Evolutionary conservation across 129 eudicot species (phyloP).

Genomic region (Artemisia tridentata): DNA sequence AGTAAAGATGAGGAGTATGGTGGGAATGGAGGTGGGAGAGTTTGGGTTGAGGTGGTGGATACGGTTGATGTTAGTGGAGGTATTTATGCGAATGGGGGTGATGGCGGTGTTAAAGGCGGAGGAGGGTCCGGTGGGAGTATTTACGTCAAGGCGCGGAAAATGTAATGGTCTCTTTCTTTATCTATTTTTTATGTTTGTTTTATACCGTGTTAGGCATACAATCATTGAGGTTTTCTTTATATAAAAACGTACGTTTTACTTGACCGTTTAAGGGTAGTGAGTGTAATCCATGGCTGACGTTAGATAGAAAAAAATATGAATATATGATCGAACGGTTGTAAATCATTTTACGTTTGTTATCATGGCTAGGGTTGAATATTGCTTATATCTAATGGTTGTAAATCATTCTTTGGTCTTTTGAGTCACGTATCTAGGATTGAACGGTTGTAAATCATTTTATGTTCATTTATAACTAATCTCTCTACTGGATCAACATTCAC

Average conservation of each 20-base stretch:
- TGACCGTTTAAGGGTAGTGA: too few species aligned
- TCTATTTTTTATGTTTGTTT: not conserved
- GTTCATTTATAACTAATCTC: not conserved
- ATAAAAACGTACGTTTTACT: not conserved
- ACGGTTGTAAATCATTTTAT: too few species aligned
- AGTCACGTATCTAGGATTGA: too few species aligned
- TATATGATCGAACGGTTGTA: too few species aligned
- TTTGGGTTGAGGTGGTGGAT: slow-evolving; percentile 53
- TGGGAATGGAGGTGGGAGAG: slow-evolving; percentile 88
- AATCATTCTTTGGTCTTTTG: too few species aligned
- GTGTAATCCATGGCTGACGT: too few species aligned
- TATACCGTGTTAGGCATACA: not conserved
- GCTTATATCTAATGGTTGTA: too few species aligned
- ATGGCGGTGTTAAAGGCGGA: slow-evolving; percentile 84
- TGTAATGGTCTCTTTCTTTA: slow-evolving; percentile 48
- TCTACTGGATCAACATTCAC: not conserved
- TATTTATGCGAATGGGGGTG: slow-evolving; percentile 77
- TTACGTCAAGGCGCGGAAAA: slow-evolving; percentile 49
- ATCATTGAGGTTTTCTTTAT: not conserved
- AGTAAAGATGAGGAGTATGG: slow-evolving; percentile 70
- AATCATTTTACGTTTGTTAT: too few species aligned
- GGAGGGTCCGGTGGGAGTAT: slow-evolving; percentile 98
- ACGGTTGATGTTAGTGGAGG: slow-evolving; percentile 43
- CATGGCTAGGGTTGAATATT: too few species aligned
- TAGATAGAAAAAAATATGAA: too few species aligned